A percentile compares a stretch with the other conserved stretches of the same genome.
Evolutionary conservation across 129 eudicot genomes (phyloP).

Genomic region (Centaurea solstitialis): DNA sequence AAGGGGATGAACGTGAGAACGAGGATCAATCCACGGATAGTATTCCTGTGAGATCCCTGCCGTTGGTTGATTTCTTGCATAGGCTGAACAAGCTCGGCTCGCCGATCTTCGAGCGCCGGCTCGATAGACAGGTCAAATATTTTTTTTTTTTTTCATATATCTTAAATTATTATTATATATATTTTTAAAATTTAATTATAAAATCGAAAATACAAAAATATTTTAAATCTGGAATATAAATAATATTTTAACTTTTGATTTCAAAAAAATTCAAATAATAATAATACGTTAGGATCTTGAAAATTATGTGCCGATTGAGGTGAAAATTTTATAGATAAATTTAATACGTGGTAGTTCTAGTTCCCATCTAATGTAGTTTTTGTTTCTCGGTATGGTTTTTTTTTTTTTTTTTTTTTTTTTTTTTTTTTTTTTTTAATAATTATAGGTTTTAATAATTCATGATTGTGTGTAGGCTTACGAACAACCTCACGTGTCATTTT

Average conservation of each 20-base stretch:
- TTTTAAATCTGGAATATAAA: not conserved
- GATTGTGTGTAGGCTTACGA: not conserved
- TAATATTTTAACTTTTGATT: not conserved
- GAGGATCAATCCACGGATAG: conserved; percentile 43
- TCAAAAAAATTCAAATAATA: not conserved
- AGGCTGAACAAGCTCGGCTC: conserved; percentile 57
- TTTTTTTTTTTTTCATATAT: not conserved
- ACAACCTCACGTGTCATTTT: conserved; percentile 1
- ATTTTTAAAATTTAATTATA: too few species aligned
- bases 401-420: not conserved
- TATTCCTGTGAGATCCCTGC: conserved; percentile 59
- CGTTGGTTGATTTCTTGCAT: conserved; percentile 66
- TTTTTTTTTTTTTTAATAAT: not conserved
- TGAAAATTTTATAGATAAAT: not conserved
- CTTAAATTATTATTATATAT: too few species aligned
- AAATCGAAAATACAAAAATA: too few species aligned
- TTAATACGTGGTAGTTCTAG: not conserved
- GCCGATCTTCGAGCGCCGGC: conserved; percentile 69
- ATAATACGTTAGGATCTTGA: not conserved
- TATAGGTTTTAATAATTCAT: not conserved
- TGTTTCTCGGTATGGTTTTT: not conserved
- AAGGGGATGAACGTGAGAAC: conserved; percentile 35
- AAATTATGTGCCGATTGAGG: too few species aligned
- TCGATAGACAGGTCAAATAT: conserved; percentile 70
- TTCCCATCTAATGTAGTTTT: not conserved